Conservation (phyloP, 2,329 filamentous ascomycete species). For the Ilyonectria sp. region DNA sequence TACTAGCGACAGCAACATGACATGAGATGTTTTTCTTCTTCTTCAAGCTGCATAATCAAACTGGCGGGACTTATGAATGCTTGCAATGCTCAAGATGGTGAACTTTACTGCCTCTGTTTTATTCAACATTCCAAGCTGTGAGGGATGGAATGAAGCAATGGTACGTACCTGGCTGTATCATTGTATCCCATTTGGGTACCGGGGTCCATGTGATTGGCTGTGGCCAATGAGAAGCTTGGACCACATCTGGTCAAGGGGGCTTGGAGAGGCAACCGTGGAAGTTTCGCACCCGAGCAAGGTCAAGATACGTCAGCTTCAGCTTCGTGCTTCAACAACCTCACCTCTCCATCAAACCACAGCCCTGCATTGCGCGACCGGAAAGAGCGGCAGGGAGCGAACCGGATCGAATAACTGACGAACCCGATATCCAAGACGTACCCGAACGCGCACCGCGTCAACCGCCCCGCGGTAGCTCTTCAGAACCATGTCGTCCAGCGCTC, state of each 20-base stretch:
- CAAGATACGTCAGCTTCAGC: slow-evolving; percentile 47
- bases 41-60: neutral
- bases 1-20: slow-evolving; percentile 19
- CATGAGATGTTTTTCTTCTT: neutral
- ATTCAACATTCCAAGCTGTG: neutral
- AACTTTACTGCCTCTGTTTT: neutral
- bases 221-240: slow-evolving; percentile 42
- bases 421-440: neutral
- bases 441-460: neutral
- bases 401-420: neutral
- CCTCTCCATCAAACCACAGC: slow-evolving; percentile 12
- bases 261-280: slow-evolving; percentile 51
- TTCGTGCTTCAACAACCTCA: slow-evolving; percentile 36
- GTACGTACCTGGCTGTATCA: slow-evolving; percentile 10
- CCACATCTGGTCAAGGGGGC: slow-evolving; percentile 43
- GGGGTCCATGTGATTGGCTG: slow-evolving; percentile 41
- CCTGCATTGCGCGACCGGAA: neutral
- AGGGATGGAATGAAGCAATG: neutral
- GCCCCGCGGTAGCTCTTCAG: slow-evolving; percentile 31
- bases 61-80: neutral
- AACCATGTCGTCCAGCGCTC: slow-evolving; percentile 64
- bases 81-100: neutral
- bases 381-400: neutral
- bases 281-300: slow-evolving; percentile 42
- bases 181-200: slow-evolving; percentile 25